phyloP scores from a whole-genome alignment of 306 rosid species.

The Albizia julibrissin region DNA sequence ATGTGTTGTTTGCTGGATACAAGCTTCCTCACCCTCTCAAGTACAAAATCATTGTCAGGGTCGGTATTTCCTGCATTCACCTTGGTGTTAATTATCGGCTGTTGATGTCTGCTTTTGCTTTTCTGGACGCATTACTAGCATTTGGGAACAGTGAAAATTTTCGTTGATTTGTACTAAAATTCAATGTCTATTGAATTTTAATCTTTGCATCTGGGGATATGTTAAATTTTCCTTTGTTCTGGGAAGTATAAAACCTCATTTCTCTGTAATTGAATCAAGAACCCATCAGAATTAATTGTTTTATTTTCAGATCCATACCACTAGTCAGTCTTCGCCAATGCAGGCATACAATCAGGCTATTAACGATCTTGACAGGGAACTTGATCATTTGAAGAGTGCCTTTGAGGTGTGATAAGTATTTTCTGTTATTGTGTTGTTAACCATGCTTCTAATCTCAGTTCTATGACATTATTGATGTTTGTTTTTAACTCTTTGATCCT shows the following conservation, averaged over 20 bases:
- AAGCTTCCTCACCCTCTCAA: slow-evolving; percentile 95
- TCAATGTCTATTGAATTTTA: background rate
- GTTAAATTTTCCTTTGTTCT: background rate
- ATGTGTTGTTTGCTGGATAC: slow-evolving; percentile 87
- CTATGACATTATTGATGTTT: background rate
- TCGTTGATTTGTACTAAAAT: background rate
- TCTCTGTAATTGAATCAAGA: background rate
- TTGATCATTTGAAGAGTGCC: slow-evolving; percentile 69
- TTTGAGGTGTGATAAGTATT: slow-evolving; percentile 60
- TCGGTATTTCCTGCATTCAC: slow-evolving; percentile 30
- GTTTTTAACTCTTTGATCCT: slow-evolving; percentile 14
- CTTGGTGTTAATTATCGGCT: background rate
- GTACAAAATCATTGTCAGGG: slow-evolving; percentile 90
- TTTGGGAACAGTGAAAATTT: background rate
- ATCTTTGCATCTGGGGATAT: background rate
- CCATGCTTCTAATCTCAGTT: background rate
- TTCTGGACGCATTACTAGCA: background rate
- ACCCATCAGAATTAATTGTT: background rate
- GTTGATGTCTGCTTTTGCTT: background rate
- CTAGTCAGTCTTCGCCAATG: slow-evolving; percentile 93
- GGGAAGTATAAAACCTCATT: background rate
- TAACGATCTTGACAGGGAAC: slow-evolving; percentile 87
- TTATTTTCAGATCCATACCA: slow-evolving; percentile 76
- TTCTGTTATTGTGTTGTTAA: background rate
- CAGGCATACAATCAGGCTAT: slow-evolving; percentile 94